These are phyloP conservation scores for Cucumis sativus DNA, from an alignment of 306 rosid species.

Conservation along the genomic window DNA sequence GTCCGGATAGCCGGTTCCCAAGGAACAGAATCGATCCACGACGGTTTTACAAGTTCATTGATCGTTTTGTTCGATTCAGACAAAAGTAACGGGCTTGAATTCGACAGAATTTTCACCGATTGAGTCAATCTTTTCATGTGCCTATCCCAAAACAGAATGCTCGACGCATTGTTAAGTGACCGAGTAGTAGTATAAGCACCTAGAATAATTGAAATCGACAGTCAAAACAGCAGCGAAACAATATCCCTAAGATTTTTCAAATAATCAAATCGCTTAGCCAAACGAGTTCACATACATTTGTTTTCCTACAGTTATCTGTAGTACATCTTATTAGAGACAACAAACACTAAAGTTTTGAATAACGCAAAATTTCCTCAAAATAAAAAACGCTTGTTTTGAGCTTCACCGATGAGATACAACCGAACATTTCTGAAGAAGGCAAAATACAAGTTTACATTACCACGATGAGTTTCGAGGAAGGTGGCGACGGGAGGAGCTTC, in stretches of 20 bases:
- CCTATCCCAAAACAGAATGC: slow-evolving; percentile 69
- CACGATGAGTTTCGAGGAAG: slow-evolving; percentile 64
- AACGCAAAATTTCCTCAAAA: not conserved
- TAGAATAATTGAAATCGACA: slow-evolving; percentile 11
- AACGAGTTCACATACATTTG: not conserved
- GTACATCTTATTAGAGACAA: not conserved
- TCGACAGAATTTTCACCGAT: slow-evolving; percentile 40
- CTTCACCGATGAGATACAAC: not conserved
- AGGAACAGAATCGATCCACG: slow-evolving; percentile 9
- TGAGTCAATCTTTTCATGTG: slow-evolving; percentile 60
- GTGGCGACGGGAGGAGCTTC: slow-evolving; percentile 41
- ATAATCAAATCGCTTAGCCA: not conserved
- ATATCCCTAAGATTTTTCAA: not conserved
- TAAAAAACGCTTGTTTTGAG: not conserved
- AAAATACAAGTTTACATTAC: slow-evolving; percentile 34
- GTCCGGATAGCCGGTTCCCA: slow-evolving; percentile 30
- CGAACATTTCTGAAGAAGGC: not conserved
- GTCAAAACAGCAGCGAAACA: slow-evolving; percentile 3
- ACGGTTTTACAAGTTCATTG: slow-evolving; percentile 9
- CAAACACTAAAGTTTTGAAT: not conserved
- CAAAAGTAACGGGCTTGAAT: slow-evolving; percentile 40
- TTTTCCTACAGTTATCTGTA: not conserved
- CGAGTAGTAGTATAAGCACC: slow-evolving; percentile 95
- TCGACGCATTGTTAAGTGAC: slow-evolving; percentile 53
- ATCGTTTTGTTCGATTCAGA: slow-evolving; percentile 20